Evolutionary conservation across 352 stramenopile species (phyloP), one percentile per base, ranked within the genome.

Genomic region (Plasmopara muralis): DNA sequence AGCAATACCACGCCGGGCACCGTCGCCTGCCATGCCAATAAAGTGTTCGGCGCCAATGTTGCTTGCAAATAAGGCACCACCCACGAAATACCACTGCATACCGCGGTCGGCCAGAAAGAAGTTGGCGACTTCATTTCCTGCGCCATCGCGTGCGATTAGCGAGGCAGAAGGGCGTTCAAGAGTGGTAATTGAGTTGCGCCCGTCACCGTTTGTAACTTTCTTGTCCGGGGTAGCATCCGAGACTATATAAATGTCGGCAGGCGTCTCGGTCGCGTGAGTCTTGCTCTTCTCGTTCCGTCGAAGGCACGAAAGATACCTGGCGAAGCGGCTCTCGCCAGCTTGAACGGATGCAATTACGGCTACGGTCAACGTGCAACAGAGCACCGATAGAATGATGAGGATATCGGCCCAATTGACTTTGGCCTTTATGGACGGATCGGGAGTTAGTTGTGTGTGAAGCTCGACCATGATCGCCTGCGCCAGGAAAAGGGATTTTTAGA

Each of bases 31-130:
- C 71, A 87, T 84, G 18, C 77, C 77, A 15, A 87, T 65, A 62
- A 87, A 87, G 56, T 85, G 74, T 52, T 85, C 70, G 12, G 72
- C 71, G 42, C 77, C 77, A 56, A 87, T 84, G 60, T 87, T 85
- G 43, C 65, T 80, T 12, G 74, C 74, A 47, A 85, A 87, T 5
- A 85, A 47, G 28, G 74, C 70, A 35, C 73, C 73, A 15, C 73
- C 73, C 6, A 84, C 70, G 34, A 82, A 70, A 47, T 80, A 84
- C 73, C 76, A 84, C 63, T 82, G 66, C 74, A 85, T 83, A 44
- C 74, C 69, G 7, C 73, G 70, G 43, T 87, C 76, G 1, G 76
- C 76, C 6, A 87, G 48, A 53, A 85, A 87, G 53, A 83, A 87
- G 61, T 74, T 82, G 50, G 60, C 65, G 41, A 78, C 57, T 2